These are phyloP conservation scores for Postia placenta DNA, from an alignment of 768 basidiomycete genomes.

Conservation along the genomic window DNA sequence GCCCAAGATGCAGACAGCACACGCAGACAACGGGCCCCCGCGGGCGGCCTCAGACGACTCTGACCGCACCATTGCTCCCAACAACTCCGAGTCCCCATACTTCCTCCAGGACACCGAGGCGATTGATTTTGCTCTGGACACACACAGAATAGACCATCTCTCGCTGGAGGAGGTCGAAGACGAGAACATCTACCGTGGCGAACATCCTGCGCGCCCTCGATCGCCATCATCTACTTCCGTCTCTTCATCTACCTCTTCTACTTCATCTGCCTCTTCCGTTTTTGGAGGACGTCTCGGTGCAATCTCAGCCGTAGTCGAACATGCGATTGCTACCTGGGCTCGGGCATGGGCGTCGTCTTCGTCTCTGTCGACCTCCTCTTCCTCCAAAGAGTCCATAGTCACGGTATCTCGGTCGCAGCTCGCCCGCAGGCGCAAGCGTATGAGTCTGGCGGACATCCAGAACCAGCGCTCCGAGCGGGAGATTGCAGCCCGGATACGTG, in stretches of 20 bases:
- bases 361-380: conserved; percentile 36
- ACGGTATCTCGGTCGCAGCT: conserved; percentile 20
- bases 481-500: conserved; percentile 57
- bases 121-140: background rate
- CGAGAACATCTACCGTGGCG: conserved; percentile 59
- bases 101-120: background rate
- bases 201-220: conserved; percentile 29
- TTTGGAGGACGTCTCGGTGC: conserved; percentile 28
- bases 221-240: conserved; percentile 22
- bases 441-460: conserved; percentile 44
- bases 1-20: conserved; percentile 3
- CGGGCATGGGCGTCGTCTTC: conserved; percentile 40
- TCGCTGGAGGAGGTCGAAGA: conserved; percentile 19
- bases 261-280: conserved; percentile 30
- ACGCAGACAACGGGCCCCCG: background rate
- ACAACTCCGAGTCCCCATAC: background rate
- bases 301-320: conserved; percentile 54
- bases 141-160: background rate
- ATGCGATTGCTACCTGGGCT: conserved; percentile 70
- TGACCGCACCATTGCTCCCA: background rate
- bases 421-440: conserved; percentile 36
- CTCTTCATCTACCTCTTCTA: conserved; percentile 32
- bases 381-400: conserved; percentile 31
- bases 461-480: conserved; percentile 51
- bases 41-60: background rate